Base-by-base conservation (phyloP, 225 moss, liverwort and hornwort genomes). In the Marchantia paleacea region DNA sequence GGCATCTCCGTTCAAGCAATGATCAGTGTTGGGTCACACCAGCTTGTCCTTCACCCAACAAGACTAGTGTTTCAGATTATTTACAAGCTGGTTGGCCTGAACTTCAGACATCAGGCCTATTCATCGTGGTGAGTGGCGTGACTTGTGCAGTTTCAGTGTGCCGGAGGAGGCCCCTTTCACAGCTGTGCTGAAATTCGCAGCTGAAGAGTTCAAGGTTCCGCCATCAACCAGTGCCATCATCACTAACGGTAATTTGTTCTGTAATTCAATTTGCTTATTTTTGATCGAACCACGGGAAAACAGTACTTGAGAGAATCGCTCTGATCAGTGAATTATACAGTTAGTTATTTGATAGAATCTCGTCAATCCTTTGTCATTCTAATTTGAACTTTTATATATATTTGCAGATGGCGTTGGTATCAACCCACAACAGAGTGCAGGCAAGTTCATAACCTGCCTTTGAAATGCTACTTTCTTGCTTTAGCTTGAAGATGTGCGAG, bases 111-210 rank as follows among this genome's bases (percentile, higher is more conserved):
- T 48, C 52, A 53, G 54, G 73, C 55, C 7, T 16, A 74, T 18
- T 55, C 25, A 25, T 26, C 28, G 54, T 74, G 4, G 24, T 24
- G 0, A 75, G 55, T 57, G 8, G 75, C 31, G 57, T 4, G 58
- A 31, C 8, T 47, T 60, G 60, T 39, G 78, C 91, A 97, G 97
- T 81, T 97, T 97, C 84, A 94, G 92, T 85, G 97, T 97, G 39
- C 97, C 97, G 14, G 97, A 97, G 79, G 97, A 97, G 80, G 97
- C 97, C 30, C 97, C 97, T 63, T 97, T 97, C 84, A 95, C 95
- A 30, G 97, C 97, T 7, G 97, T 97, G 10, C 84, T 97, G 78
- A 97, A 97, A 87, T 97, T 93, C 72, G 97, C 97, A 11, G 97
- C 97, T 29, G 97, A 97, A 84, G 97, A 97, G 78, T 97, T 97